Evolutionary conservation across 2,329 filamentous ascomycete species (phyloP).

Genomic region (Fusarium nurragi): DNA sequence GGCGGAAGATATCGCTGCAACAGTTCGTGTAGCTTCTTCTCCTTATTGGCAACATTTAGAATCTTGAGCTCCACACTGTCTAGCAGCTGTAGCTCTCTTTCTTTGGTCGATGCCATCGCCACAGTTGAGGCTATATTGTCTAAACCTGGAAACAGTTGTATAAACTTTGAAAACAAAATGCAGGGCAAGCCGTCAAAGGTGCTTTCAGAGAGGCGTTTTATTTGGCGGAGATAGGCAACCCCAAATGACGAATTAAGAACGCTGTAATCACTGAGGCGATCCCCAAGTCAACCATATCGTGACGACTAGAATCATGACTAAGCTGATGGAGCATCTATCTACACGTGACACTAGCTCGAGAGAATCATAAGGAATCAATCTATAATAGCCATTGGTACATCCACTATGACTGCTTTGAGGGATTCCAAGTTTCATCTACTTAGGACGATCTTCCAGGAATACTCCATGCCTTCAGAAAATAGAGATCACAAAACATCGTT

Average conservation of each 20-base stretch:
- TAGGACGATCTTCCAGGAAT: too few relatives aligned
- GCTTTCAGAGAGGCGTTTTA: not conserved
- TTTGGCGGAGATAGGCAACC: slow-evolving; percentile 32
- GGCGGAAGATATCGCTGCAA: slow-evolving; percentile 83
- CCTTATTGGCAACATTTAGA: slow-evolving; percentile 79
- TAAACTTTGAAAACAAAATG: not conserved
- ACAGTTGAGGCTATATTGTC: slow-evolving; percentile 41
- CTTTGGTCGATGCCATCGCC: slow-evolving; percentile 58
- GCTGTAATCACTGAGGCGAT: slow-evolving; percentile 17
- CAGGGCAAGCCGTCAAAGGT: not conserved
- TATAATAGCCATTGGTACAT: too few relatives aligned
- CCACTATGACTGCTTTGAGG: too few relatives aligned
- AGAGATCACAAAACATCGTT: too few relatives aligned
- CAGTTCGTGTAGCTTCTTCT: slow-evolving; percentile 81
- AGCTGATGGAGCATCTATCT: slow-evolving; percentile 8
- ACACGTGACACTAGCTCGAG: slow-evolving; percentile 24
- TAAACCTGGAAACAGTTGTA: not conserved
- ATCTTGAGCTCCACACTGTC: slow-evolving; percentile 89
- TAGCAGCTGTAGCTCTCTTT: slow-evolving; percentile 82
- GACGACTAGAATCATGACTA: slow-evolving; percentile 38
- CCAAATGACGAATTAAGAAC: slow-evolving; percentile 35
- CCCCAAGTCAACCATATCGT: slow-evolving; percentile 38
- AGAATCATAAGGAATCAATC: too few relatives aligned
- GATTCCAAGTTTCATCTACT: too few relatives aligned
- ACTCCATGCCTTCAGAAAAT: too few relatives aligned